A percentile compares a stretch with the other conserved stretches of the same genome.
phyloP scores from a whole-genome alignment of 139 green algal genomes.

The Tetradesmus obliquus region DNA sequence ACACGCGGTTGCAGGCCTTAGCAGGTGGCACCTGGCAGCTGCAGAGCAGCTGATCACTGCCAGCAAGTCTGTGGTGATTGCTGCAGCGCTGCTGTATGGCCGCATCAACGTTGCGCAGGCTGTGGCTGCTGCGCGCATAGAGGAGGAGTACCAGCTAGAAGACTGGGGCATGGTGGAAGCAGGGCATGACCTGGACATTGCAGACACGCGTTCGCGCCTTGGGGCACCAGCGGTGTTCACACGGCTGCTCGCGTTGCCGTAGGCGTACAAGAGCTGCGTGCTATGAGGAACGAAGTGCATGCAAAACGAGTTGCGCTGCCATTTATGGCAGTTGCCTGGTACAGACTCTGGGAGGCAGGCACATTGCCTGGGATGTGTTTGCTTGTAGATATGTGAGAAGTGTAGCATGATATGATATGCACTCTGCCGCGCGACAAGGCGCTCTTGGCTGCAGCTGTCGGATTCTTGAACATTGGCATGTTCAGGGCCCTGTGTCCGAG shows the following conservation, averaged over 20 bases:
- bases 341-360: too few species aligned
- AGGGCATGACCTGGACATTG: conserved; percentile 95
- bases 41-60: conserved; percentile 77
- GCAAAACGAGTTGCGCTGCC: neutral
- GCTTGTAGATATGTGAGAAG: too few species aligned
- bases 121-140: conserved; percentile 73
- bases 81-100: conserved; percentile 76
- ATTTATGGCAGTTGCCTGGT: too few species aligned
- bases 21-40: conserved; percentile 83
- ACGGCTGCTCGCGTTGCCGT: conserved; percentile 63
- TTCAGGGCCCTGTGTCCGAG: neutral
- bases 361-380: neutral
- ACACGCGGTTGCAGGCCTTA: conserved; percentile 57
- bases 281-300: neutral
- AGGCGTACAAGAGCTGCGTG: too few species aligned
- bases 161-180: conserved; percentile 97
- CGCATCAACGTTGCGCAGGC: conserved; percentile 67
- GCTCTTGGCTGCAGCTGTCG: neutral
- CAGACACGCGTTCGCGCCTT: conserved; percentile 82
- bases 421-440: too few species aligned
- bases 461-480: neutral
- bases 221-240: conserved; percentile 81
- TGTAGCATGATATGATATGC: too few species aligned
- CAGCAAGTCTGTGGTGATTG: conserved; percentile 90
- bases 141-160: conserved; percentile 88